Evolutionary conservation across 1,284 basidiomycete species (phyloP).

Genomic region (Ceratobasidium sp.): DNA sequence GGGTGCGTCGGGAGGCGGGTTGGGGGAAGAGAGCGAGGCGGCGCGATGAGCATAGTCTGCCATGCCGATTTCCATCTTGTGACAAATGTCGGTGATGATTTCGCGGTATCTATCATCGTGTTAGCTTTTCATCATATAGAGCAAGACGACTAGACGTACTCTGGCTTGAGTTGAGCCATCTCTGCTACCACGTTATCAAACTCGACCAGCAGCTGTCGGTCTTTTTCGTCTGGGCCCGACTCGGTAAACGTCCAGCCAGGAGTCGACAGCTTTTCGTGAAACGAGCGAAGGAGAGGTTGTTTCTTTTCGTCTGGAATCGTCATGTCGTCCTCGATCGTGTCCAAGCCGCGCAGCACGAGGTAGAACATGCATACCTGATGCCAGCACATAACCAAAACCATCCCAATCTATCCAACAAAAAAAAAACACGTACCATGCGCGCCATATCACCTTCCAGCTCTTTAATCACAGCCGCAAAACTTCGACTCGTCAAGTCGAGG

Average conservation of each 20-base stretch:
- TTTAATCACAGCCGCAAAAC: slow-evolving; percentile 94
- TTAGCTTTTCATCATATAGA: slow-evolving; percentile 22
- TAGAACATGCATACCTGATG: slow-evolving; percentile 94
- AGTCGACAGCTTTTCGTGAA: slow-evolving; percentile 82
- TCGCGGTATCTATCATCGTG: slow-evolving; percentile 68
- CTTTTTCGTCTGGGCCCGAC: slow-evolving; percentile 88
- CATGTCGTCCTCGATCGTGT: slow-evolving; percentile 99
- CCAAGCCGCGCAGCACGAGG: slow-evolving; percentile 89
- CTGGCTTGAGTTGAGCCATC: slow-evolving; percentile 69
- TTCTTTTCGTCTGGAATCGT: slow-evolving; percentile 88
- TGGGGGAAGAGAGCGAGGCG: slow-evolving; percentile 49
- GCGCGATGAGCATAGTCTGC: slow-evolving; percentile 91
- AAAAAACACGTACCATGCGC: slow-evolving; percentile 71
- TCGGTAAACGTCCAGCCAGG: slow-evolving; percentile 90
- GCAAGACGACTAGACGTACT: slow-evolving; percentile 56
- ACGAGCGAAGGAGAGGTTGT: slow-evolving; percentile 83
- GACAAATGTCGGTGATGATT: slow-evolving; percentile 82
- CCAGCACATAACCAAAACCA: neutral
- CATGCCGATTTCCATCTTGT: slow-evolving; percentile 95
- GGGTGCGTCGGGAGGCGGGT: slow-evolving; percentile 52
- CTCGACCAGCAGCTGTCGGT: slow-evolving; percentile 85
- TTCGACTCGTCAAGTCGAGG: slow-evolving; percentile 87
- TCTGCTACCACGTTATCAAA: slow-evolving; percentile 88
- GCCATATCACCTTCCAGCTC: slow-evolving; percentile 96
- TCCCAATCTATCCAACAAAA: neutral